These are phyloP conservation scores for Penicillium sp. DNA, from an alignment of 2,329 filamentous ascomycete genomes.

Conservation along the genomic window DNA sequence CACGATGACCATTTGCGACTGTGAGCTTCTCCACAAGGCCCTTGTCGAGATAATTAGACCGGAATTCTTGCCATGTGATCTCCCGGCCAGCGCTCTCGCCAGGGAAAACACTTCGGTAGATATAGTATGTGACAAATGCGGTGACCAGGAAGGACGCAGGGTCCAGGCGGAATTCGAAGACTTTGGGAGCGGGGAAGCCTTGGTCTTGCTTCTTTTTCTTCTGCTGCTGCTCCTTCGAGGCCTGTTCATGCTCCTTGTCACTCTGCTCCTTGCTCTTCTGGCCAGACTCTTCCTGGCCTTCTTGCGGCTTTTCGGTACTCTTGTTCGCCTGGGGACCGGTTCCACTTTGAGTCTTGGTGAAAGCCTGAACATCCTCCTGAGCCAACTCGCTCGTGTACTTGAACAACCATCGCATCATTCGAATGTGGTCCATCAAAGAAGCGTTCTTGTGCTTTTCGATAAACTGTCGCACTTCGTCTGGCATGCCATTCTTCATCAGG, in stretches of 20 bases:
- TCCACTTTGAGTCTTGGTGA: constrained; percentile 26
- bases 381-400: constrained; percentile 50
- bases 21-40: constrained; percentile 89
- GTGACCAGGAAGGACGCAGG: constrained; percentile 52
- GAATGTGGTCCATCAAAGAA: constrained; percentile 54
- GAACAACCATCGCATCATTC: constrained; percentile 52
- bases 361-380: constrained; percentile 28
- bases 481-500: constrained; percentile 64
- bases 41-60: constrained; percentile 89
- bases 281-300: constrained; percentile 23
- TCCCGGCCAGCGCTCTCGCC: constrained; percentile 61
- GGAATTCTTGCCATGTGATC: constrained; percentile 97
- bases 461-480: constrained; percentile 60
- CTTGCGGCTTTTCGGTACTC: constrained; percentile 29
- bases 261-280: constrained; percentile 19
- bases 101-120: constrained; percentile 61
- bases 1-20: constrained; percentile 69
- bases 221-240: constrained; percentile 13
- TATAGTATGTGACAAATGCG: constrained; percentile 56
- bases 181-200: constrained; percentile 27
- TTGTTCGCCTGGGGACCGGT: constrained; percentile 12
- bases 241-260: constrained; percentile 23
- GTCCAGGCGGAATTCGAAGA: constrained; percentile 49
- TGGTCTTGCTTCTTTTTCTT: constrained; percentile 23
- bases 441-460: constrained; percentile 51